Evolutionary conservation across 2,329 filamentous ascomycete genomes (phyloP).

Genomic region (Colletotrichum cordylinicola): DNA sequence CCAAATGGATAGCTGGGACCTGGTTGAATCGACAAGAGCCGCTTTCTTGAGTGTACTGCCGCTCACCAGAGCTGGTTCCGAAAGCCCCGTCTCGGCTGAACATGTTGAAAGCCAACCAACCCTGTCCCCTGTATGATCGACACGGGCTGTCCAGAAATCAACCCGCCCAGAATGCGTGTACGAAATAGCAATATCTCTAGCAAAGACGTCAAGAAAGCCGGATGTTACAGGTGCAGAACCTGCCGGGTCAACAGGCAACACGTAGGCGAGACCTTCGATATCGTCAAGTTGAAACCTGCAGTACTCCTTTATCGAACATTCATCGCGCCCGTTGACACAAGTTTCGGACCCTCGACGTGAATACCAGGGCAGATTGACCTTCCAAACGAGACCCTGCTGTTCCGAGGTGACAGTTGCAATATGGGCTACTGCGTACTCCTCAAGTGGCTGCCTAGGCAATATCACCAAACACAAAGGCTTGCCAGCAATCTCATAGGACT

Average conservation of each 20-base stretch:
- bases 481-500: conserved; percentile 64
- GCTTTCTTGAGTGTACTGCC: conserved; percentile 88
- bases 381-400: conserved; percentile 82
- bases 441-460: conserved; percentile 67
- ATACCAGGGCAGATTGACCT: conserved; percentile 67
- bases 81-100: conserved; percentile 78
- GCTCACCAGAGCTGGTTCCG: conserved; percentile 77
- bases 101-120: conserved; percentile 86
- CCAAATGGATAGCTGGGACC: conserved; percentile 87
- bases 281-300: conserved; percentile 73
- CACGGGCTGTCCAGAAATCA: conserved; percentile 83
- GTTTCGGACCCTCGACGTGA: conserved; percentile 27
- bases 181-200: conserved; percentile 84
- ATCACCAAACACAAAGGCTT: conserved; percentile 82
- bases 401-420: conserved; percentile 84
- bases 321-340: conserved; percentile 35
- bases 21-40: conserved; percentile 76
- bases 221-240: conserved; percentile 74
- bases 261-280: conserved; percentile 64
- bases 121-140: conserved; percentile 63
- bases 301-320: conserved; percentile 65
- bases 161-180: conserved; percentile 79
- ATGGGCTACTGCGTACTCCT: conserved; percentile 65
- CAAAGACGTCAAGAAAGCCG: conserved; percentile 85
- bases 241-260: conserved; percentile 86